Evolutionary conservation across 352 stramenopile species (phyloP), one percentile per base, ranked within the genome.

Genomic region (Phytophthora constricta): DNA sequence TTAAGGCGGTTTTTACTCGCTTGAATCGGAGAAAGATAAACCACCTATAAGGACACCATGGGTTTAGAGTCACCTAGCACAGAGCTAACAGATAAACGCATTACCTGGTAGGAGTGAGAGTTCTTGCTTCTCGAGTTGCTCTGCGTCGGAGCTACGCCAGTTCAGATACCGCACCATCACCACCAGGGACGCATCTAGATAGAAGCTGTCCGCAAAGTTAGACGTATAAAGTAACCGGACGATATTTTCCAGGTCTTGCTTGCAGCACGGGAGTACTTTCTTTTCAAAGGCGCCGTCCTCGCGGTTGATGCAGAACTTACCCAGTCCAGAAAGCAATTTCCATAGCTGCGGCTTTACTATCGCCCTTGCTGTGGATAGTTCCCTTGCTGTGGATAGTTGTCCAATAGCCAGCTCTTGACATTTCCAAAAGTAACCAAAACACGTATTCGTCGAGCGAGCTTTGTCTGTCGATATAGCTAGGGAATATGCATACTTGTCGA

Each of bases 101-200:
- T 45, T 51, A 53, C 54, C 54, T 41, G 54, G 42, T 17, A 62
- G 56, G n/a, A 68, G 41, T 13, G 39, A 68, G 4, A 69, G 47
- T 9, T 69, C 59, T n/a, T 58, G 55, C 33, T 69, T 68, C 23
- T 65, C 48, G 14, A 69, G 16, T 55, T 60, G 53, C 49, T 74
- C 59, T 20, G 54, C 55, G 14, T 66, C 66, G 5, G 48, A 65
- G 54, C 53, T 68, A 14, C 52, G 61, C 11, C 61, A 45, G 46
- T 68, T 58, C 3, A 68, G 20, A 34, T 62, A 58, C 61, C 45
- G 58, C 61, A 54, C 47, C 43, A 68, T 68, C 33, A 56, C 43
- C 5, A 55, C 52, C 7, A 62, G 43, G 0, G 61, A 10, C 2
- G 61, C 61, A 26, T 68, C 61, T 19, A 58, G 37, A 31, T 68